phyloP scores from a whole-genome alignment of 2,329 filamentous ascomycete genomes.

The Fusarium sp. region DNA sequence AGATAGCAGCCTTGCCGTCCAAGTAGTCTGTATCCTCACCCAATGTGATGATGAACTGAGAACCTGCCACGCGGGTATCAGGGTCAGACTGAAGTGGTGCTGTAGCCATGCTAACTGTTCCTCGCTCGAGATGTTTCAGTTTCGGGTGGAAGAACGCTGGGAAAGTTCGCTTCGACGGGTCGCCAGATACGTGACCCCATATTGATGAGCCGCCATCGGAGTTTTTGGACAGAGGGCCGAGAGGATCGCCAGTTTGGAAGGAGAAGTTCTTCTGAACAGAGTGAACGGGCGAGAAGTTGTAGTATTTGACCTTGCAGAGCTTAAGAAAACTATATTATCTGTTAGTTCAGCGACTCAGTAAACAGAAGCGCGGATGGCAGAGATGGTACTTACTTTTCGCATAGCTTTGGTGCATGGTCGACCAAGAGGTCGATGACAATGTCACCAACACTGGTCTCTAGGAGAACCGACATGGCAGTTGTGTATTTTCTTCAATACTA shows the following conservation, averaged over 20 bases:
- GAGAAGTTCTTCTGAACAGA: conserved; percentile 95
- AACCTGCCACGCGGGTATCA: conserved; percentile 85
- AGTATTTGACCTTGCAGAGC: conserved; percentile 99
- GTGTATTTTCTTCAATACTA: not conserved
- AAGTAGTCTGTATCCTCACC: conserved; percentile 91
- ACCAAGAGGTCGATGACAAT: conserved; percentile 94
- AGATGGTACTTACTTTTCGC: conserved; percentile 86
- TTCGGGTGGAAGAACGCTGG: conserved; percentile 88
- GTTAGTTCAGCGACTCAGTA: conserved; percentile 57
- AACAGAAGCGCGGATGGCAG: conserved; percentile 1
- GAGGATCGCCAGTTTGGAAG: conserved; percentile 94
- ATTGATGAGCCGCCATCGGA: conserved; percentile 95
- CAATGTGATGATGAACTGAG: conserved; percentile 94
- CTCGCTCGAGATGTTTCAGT: conserved; percentile 88
- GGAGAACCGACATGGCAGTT: conserved; percentile 84
- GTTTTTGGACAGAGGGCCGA: conserved; percentile 85
- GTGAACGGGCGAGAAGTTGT: conserved; percentile 96
- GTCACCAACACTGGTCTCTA: conserved; percentile 94
- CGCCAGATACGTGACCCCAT: conserved; percentile 84
- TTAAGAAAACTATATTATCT: conserved; percentile 84
- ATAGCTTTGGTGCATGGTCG: conserved; percentile 90
- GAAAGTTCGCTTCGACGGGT: conserved; percentile 81
- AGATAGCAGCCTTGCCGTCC: conserved; percentile 94
- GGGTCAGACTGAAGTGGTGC: conserved; percentile 81
- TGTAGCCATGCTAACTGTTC: conserved; percentile 98